Percentiles rank a stretch among this genome's conserved stretches.
These are phyloP conservation scores for Eruca vesicaria DNA, from an alignment of 441 rosid species.

Conservation along the genomic window DNA sequence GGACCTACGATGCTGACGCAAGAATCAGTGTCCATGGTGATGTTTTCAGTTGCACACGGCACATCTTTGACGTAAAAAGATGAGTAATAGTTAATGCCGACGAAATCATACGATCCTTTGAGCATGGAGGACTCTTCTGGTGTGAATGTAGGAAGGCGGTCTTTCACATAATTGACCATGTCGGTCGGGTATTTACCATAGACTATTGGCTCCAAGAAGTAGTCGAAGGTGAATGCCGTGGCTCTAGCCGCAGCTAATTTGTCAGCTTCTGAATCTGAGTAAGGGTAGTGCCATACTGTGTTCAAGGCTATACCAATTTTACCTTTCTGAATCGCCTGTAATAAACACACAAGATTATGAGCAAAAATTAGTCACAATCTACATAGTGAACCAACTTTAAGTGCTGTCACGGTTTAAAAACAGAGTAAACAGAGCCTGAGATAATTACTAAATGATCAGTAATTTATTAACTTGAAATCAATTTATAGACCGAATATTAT, in stretches of 20 bases:
- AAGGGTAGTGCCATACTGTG: slow-evolving; percentile 35
- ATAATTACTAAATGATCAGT: too few relatives aligned
- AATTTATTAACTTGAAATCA: too few relatives aligned
- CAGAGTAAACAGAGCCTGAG: too few relatives aligned
- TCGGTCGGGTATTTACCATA: slow-evolving; percentile 38
- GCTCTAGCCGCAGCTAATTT: slow-evolving; percentile 32
- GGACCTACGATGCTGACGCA: slow-evolving; percentile 23
- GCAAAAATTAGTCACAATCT: background rate
- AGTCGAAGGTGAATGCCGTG: slow-evolving; percentile 34
- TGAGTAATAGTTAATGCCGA: slow-evolving; percentile 36
- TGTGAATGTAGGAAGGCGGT: slow-evolving; percentile 43
- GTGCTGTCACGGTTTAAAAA: too few relatives aligned
- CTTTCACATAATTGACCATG: slow-evolving; percentile 33
- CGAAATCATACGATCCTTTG: slow-evolving; percentile 34
- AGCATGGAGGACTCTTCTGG: slow-evolving; percentile 31
- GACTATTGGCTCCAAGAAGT: slow-evolving; percentile 38
- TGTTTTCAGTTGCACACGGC: slow-evolving; percentile 21
- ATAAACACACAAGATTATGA: background rate
- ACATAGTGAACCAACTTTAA: background rate
- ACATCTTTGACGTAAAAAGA: slow-evolving; percentile 20
- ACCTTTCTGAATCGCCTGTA: slow-evolving; percentile 36
- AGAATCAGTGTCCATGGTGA: slow-evolving; percentile 26
- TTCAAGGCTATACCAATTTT: slow-evolving; percentile 39
- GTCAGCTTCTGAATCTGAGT: slow-evolving; percentile 26
- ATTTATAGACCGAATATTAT: too few relatives aligned